Conservation (phyloP, 2,329 filamentous ascomycete species). For the Colletotrichum musae region DNA sequence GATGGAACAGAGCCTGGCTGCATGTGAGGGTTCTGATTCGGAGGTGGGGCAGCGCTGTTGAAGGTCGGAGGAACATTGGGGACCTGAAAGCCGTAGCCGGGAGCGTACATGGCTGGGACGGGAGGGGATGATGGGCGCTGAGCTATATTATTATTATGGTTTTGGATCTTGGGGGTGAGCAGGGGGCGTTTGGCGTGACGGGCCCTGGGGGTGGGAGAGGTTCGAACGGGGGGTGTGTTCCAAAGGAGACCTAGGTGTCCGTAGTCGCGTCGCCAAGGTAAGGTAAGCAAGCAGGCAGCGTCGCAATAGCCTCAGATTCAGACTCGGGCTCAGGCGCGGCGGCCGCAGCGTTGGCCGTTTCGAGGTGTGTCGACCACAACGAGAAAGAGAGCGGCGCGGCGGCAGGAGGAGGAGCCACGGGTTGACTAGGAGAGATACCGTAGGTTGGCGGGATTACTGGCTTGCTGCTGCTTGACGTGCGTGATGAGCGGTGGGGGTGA, state of each 20-base stretch:
- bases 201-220: constrained; percentile 11
- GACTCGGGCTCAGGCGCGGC: constrained; percentile 18
- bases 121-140: constrained; percentile 36
- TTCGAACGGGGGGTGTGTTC: constrained; percentile 23
- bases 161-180: constrained; percentile 21
- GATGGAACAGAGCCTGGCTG: constrained; percentile 59
- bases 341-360: constrained; percentile 33
- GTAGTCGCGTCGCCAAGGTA: constrained; percentile 1
- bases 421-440: constrained; percentile 22
- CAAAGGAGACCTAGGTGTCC: constrained; percentile 23
- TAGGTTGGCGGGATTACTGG: constrained; percentile 30
- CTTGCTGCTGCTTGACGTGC: constrained; percentile 36
- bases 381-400: constrained; percentile 30
- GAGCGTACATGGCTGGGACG: constrained; percentile 65
- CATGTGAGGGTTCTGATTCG: constrained; percentile 60
- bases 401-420: constrained; percentile 33
- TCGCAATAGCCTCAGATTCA: constrained; percentile 37
- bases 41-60: constrained; percentile 64
- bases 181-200: constrained; percentile 14
- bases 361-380: constrained; percentile 32
- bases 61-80: constrained; percentile 67
- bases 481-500: constrained; percentile 37
- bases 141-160: constrained; percentile 40
- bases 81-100: constrained; percentile 64
- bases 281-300: constrained; percentile 1